These are phyloP conservation scores for Ustilago shanxiensis DNA, from an alignment of 1,284 basidiomycete species.

Conservation along the genomic window DNA sequence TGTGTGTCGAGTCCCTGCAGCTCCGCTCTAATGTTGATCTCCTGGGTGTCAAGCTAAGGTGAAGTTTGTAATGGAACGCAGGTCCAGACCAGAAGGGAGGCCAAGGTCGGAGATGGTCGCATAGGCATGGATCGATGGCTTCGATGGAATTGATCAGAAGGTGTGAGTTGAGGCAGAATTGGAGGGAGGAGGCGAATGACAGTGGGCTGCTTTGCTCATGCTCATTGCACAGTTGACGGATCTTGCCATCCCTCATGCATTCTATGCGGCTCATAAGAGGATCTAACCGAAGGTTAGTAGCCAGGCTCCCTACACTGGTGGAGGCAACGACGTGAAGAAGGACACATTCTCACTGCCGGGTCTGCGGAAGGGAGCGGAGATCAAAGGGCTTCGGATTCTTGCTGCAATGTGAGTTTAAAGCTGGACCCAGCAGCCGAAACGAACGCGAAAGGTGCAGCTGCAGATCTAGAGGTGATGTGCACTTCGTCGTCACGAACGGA, in stretches of 20 bases:
- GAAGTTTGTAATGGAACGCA: not conserved
- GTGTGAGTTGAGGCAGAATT: not conserved
- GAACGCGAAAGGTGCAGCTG: not conserved
- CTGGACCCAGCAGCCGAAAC: constrained; percentile 14
- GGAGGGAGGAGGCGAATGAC: not conserved
- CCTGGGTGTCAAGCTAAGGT: not conserved
- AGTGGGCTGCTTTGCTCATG: not conserved
- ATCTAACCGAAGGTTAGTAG: not conserved
- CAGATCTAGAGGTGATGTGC: constrained; percentile 10
- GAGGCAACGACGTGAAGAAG: not conserved
- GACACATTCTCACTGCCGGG: not conserved
- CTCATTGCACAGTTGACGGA: not conserved
- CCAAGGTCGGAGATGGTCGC: not conserved
- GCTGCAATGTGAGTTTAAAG: constrained; percentile 35
- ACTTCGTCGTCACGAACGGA: too few species aligned
- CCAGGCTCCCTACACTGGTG: not conserved
- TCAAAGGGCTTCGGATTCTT: constrained; percentile 11
- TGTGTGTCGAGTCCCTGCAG: constrained; percentile 6
- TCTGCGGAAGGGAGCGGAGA: constrained; percentile 16
- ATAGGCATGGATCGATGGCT: not conserved
- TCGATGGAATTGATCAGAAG: not conserved
- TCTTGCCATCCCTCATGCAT: not conserved
- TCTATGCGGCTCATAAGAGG: not conserved
- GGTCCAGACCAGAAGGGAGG: not conserved
- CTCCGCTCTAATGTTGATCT: not conserved